These are phyloP conservation scores for Russula emetica DNA, from an alignment of 768 basidiomycete genomes.

Conservation along the genomic window DNA sequence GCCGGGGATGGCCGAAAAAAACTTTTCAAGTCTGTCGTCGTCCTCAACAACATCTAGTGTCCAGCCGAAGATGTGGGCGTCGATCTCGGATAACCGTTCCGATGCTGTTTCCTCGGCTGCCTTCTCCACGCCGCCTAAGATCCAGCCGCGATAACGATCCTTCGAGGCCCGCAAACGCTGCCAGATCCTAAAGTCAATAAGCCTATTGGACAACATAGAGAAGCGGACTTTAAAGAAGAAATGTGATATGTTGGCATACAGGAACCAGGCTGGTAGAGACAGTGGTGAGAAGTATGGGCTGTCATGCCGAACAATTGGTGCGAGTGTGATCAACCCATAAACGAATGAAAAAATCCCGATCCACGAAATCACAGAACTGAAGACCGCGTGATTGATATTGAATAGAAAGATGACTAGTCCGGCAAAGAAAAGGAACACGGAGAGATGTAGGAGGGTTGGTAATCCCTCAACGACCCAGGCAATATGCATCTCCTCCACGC, in stretches of 20 bases:
- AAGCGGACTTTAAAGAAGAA: not conserved
- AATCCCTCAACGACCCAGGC: not conserved
- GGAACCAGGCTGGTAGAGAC: not conserved
- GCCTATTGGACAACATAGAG: not conserved
- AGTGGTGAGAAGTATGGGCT: not conserved
- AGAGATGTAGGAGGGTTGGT: not conserved
- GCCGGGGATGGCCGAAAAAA: not conserved
- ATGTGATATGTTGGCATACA: not conserved
- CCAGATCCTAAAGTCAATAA: not conserved
- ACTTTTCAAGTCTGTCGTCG: not conserved
- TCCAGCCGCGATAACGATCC: not conserved
- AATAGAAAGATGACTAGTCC: not conserved
- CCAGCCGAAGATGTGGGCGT: not conserved
- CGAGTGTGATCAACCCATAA: not conserved
- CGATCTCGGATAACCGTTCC: not conserved
- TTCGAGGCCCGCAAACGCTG: not conserved
- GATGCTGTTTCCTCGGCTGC: not conserved
- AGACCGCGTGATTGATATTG: not conserved
- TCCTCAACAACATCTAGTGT: not conserved
- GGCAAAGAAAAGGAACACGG: not conserved
- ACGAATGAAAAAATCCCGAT: not conserved
- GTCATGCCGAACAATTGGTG: not conserved
- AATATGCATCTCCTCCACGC: not conserved
- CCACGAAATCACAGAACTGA: not conserved
- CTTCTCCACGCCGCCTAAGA: not conserved